phyloP scores from a whole-genome alignment of 306 rosid genomes.

The Prunus mume region DNA sequence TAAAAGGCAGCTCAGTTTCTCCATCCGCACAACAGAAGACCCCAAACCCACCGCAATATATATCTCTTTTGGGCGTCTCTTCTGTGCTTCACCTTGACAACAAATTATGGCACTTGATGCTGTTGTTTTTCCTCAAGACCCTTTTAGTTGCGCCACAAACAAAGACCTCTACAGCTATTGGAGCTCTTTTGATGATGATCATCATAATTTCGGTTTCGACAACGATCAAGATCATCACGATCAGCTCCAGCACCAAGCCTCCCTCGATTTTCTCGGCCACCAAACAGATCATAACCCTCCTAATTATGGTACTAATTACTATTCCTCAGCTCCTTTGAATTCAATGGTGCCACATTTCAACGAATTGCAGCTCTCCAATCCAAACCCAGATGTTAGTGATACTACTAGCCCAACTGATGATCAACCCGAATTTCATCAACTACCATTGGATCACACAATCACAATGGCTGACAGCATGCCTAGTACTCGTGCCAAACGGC shows the following conservation, averaged over 20 bases:
- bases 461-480: not conserved
- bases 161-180: constrained; percentile 46
- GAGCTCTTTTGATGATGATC: constrained; percentile 32
- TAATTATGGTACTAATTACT: constrained; percentile 30
- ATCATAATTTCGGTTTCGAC: not conserved
- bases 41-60: too few species aligned
- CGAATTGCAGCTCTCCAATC: constrained; percentile 39
- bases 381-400: constrained; percentile 15
- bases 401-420: constrained; percentile 10
- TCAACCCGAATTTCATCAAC: constrained; percentile 12
- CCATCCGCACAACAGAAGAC: too few species aligned
- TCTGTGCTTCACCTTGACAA: too few species aligned
- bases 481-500: constrained; percentile 53
- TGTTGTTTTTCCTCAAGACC: constrained; percentile 66
- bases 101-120: constrained; percentile 80
- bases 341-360: constrained; percentile 40
- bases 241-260: constrained; percentile 11
- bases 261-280: constrained; percentile 44
- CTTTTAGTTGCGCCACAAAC: constrained; percentile 33
- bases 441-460: constrained; percentile 27
- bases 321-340: constrained; percentile 29
- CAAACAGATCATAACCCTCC: constrained; percentile 45
- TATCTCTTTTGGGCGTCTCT: too few species aligned
- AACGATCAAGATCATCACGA: constrained; percentile 14
- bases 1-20: too few species aligned